Evolutionary conservation across 495 filamentous ascomycete species (phyloP).

Genomic region (Acidomyces sp.): DNA sequence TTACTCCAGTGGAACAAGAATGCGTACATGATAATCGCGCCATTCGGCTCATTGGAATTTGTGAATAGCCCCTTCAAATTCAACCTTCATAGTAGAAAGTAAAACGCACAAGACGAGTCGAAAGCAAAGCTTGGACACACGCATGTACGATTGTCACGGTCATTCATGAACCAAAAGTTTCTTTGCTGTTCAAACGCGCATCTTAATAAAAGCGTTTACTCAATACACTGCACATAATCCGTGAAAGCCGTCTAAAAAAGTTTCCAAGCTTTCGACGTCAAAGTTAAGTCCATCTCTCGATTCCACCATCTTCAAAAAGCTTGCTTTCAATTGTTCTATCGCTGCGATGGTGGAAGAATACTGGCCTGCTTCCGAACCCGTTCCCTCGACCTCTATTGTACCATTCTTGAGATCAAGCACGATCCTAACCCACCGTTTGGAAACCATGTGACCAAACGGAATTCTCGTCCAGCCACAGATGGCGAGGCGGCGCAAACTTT

Average conservation of each 20-base stretch:
- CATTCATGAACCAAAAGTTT: no score
- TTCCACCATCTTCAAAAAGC: neutral
- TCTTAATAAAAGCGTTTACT: no score
- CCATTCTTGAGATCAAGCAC: constrained; percentile 8
- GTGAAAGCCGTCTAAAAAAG: constrained; percentile 7
- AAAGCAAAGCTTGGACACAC: no score
- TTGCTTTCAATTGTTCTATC: neutral
- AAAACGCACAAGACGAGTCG: no score
- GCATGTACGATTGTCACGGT: no score
- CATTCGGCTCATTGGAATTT: no score
- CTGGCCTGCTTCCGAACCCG: neutral
- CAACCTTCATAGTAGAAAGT: no score
- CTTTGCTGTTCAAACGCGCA: no score
- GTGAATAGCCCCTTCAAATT: no score
- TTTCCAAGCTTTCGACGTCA: neutral
- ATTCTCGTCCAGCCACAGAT: constrained; percentile 5
- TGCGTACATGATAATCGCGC: no score
- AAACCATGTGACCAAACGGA: constrained; percentile 8
- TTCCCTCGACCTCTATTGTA: neutral
- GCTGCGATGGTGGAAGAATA: neutral
- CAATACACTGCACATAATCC: constrained; percentile 2
- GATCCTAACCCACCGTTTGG: constrained; percentile 1
- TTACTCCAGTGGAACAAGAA: no score
- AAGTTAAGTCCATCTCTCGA: constrained; percentile 1
- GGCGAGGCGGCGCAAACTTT: neutral